phyloP scores from a whole-genome alignment of 441 rosid species.

The Populus hybrid region DNA sequence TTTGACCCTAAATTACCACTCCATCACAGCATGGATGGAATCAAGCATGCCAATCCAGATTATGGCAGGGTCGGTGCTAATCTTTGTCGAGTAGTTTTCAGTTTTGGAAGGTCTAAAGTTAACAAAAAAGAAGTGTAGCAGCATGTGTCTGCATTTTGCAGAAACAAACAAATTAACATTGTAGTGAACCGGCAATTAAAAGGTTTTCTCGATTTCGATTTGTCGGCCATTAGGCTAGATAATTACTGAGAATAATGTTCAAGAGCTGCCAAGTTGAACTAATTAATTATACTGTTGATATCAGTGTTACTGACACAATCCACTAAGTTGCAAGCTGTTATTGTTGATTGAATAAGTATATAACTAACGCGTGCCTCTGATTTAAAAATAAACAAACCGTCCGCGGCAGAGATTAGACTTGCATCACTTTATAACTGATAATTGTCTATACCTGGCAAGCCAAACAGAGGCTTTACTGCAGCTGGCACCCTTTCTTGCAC shows the following conservation, averaged over 20 bases:
- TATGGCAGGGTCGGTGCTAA: not conserved
- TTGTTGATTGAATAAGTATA: not conserved
- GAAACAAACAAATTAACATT: not conserved
- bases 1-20: not conserved
- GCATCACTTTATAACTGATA: not conserved
- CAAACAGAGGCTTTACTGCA: conserved; percentile 77
- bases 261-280: not conserved
- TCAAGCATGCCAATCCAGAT: no score
- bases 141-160: not conserved
- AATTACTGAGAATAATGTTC: not conserved
- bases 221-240: not conserved
- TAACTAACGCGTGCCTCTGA: not conserved
- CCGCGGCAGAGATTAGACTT: not conserved
- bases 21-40: no score
- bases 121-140: not conserved
- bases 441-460: conserved; percentile 68
- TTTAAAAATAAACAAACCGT: no score
- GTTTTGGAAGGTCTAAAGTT: not conserved
- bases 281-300: not conserved
- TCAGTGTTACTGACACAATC: not conserved
- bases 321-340: not conserved
- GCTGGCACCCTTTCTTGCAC: conserved; percentile 48
- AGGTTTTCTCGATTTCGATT: not conserved
- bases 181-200: not conserved
- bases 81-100: not conserved